Evolutionary conservation across 345 rosid genomes (phyloP).

Genomic region (Sonneratia caseolaris): DNA sequence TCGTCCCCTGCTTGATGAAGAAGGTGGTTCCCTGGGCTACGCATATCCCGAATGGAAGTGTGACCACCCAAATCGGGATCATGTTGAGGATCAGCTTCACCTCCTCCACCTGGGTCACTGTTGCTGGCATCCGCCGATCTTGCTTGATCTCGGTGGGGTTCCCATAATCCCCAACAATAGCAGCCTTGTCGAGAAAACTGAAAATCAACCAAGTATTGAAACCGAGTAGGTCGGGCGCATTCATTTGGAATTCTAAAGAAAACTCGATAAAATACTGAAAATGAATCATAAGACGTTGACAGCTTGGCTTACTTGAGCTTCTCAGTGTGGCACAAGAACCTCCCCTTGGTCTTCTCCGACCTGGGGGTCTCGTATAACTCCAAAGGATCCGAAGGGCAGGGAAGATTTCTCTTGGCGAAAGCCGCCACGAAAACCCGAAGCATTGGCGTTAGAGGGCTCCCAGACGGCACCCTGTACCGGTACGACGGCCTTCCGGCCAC

Average conservation of each 20-base stretch:
- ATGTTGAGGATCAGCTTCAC: conserved; percentile 76
- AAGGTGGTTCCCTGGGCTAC: conserved; percentile 73
- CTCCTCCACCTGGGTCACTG: conserved; percentile 80
- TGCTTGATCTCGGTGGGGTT: conserved; percentile 26
- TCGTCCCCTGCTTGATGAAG: conserved; percentile 78
- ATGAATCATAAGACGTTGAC: too few relatives aligned
- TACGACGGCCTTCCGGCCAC: conserved; percentile 57
- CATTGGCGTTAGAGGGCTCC: conserved; percentile 80
- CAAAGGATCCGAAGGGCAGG: conserved; percentile 42
- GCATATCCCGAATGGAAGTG: conserved; percentile 67
- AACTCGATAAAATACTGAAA: too few relatives aligned
- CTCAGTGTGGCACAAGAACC: conserved; percentile 56
- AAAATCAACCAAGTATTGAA: background rate
- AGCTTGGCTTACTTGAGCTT: conserved; percentile 44
- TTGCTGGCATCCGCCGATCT: conserved; percentile 66
- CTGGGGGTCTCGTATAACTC: conserved; percentile 42
- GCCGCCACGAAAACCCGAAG: conserved; percentile 77
- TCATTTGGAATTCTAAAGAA: too few relatives aligned
- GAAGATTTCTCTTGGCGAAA: conserved; percentile 54
- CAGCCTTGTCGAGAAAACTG: conserved; percentile 97
- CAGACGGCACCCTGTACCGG: conserved; percentile 53
- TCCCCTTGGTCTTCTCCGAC: conserved; percentile 29
- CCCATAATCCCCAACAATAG: conserved; percentile 36
- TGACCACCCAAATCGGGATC: conserved; percentile 77
- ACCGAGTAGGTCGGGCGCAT: too few relatives aligned